Conservation (phyloP, 2,329 filamentous ascomycete species). For the Pseudogymnoascus sp. region DNA sequence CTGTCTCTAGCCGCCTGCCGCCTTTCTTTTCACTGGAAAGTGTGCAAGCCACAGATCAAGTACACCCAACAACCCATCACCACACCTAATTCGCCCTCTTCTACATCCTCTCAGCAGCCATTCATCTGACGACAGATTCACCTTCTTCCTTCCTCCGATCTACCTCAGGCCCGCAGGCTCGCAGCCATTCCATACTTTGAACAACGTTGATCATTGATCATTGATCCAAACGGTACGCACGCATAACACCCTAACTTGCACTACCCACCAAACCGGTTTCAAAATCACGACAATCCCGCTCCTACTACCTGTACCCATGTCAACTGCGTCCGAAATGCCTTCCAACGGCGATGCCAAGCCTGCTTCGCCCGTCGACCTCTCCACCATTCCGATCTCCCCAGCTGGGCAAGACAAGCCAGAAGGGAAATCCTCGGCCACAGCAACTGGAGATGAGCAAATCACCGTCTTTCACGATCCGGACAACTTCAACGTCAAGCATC, state of each 20-base stretch:
- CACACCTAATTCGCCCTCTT: neutral
- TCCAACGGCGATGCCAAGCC: slow-evolving; percentile 17
- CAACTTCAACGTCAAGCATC: slow-evolving; percentile 99
- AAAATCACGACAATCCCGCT: neutral
- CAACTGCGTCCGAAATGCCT: slow-evolving; percentile 21
- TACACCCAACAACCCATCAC: neutral
- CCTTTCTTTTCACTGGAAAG: slow-evolving; percentile 7
- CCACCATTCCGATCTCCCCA: slow-evolving; percentile 61
- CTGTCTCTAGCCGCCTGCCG: slow-evolving; percentile 6
- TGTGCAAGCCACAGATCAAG: neutral
- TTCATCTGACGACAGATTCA: slow-evolving; percentile 3
- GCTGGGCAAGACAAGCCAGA: slow-evolving; percentile 50
- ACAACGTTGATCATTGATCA: neutral
- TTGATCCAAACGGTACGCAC: slow-evolving; percentile 7
- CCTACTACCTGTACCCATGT: slow-evolving; percentile 18
- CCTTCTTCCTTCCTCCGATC: neutral
- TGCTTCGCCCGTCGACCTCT: slow-evolving; percentile 54
- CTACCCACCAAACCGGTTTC: neutral
- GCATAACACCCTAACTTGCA: slow-evolving; percentile 10
- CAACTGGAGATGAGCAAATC: slow-evolving; percentile 55
- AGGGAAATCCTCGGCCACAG: slow-evolving; percentile 36
- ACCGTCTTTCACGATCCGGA: slow-evolving; percentile 98
- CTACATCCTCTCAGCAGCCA: neutral
- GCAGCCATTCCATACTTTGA: neutral
- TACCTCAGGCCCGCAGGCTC: neutral